phyloP scores from a whole-genome alignment of 1,284 basidiomycete genomes.

The Bjerkandera adusta region DNA sequence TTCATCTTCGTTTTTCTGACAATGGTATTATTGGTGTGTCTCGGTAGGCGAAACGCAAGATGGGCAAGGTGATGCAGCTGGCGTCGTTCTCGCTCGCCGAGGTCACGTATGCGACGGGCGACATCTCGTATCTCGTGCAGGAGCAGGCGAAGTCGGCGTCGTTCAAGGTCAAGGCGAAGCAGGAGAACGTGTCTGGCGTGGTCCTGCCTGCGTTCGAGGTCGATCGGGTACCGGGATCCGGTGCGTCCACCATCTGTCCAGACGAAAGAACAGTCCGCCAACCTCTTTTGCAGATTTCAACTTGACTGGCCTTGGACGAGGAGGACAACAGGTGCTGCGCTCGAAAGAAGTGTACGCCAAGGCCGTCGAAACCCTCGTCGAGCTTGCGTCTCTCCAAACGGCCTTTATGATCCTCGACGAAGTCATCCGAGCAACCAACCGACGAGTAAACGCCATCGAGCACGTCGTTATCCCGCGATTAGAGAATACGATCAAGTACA shows the following conservation, averaged over 20 bases:
- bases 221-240: conserved; percentile 79
- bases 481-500: conserved; percentile 98
- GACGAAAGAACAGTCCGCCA: neutral
- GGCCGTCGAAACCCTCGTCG: conserved; percentile 95
- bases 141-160: conserved; percentile 90
- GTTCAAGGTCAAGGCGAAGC: conserved; percentile 92
- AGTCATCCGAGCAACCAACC: conserved; percentile 97
- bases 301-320: conserved; percentile 95
- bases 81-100: conserved; percentile 99
- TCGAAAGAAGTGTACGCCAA: conserved; percentile 97
- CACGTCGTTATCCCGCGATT: conserved; percentile 95
- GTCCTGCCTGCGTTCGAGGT: conserved; percentile 96
- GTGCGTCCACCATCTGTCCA: conserved; percentile 39
- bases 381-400: conserved; percentile 95
- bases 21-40: conserved; percentile 1
- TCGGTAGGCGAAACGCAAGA: conserved; percentile 91
- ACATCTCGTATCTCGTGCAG: conserved; percentile 94
- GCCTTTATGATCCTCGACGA: conserved; percentile 99
- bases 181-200: conserved; percentile 98
- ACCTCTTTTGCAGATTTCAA: conserved; percentile 74
- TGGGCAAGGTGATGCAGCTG: conserved; percentile 98
- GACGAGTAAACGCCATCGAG: conserved; percentile 98
- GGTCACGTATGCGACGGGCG: conserved; percentile 96
- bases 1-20: neutral
- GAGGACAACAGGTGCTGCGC: conserved; percentile 94